Evolutionary conservation across 345 rosid species (phyloP).

Genomic region (Melaleuca alternifolia): DNA sequence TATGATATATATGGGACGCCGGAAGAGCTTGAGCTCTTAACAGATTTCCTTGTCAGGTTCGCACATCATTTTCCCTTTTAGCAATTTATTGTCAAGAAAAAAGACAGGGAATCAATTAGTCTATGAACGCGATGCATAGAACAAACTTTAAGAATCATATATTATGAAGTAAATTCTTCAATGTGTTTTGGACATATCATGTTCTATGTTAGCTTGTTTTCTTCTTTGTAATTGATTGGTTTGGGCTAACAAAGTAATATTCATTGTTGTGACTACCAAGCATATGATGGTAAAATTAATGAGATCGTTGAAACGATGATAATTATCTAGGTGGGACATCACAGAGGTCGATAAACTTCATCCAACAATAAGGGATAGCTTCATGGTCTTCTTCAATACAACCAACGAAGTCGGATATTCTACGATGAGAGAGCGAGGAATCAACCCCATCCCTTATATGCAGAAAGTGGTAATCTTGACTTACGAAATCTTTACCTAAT

Average conservation of each 20-base stretch:
- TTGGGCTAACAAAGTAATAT: neutral
- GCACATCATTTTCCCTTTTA: neutral
- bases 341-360: slow-evolving; percentile 6
- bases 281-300: too few relatives aligned
- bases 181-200: neutral
- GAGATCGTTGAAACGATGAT: too few relatives aligned
- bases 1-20: neutral
- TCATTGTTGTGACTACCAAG: neutral
- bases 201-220: neutral
- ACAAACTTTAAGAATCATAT: too few relatives aligned
- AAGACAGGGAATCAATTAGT: neutral
- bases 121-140: neutral
- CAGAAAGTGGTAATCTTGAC: neutral
- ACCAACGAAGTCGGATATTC: slow-evolving; percentile 4
- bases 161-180: too few relatives aligned
- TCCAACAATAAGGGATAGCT: neutral
- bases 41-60: slow-evolving; percentile 3
- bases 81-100: neutral
- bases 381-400: slow-evolving; percentile 2
- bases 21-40: slow-evolving; percentile 6
- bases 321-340: slow-evolving; percentile 1
- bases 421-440: neutral
- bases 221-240: neutral
- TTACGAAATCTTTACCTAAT: too few relatives aligned
- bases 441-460: neutral